Evolutionary conservation across 805 yeast genomes (phyloP), one percentile per base, ranked within the genome.

Genomic region (Starmerella floris): DNA sequence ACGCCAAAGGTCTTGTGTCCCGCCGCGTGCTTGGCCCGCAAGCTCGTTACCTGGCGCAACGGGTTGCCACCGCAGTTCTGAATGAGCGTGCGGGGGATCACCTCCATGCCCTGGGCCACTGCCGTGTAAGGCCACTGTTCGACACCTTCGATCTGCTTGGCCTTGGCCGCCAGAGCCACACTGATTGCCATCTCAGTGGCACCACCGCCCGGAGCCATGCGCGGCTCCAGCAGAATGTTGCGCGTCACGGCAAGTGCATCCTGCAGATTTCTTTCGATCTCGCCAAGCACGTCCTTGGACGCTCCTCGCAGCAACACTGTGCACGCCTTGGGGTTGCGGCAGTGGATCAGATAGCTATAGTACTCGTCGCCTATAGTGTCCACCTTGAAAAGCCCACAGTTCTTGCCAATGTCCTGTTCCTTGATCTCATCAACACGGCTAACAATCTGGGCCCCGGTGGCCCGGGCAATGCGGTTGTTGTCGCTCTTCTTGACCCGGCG

Each of bases 41-140:
- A 70, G 59, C 82, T 91, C 2, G 97, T 78, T 53, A 91, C 70
- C 19, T 83, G 69, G 63, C 94, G 76, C 57, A 91, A 84, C 41
- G 98, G 85, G 60, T 85, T 87, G 27, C 94, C 97, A 58, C 99
- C 99, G 54, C 97, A 85, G 65, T 91, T 91, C 68, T 91, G 98
- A 49, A 91, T 78, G 59, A 91, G 73, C 3, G 98, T 91, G 67
- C 98, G 79, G 55, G 99, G 97, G 55, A 91, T 91, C 38, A 91
- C 95, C 65, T 91, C 99, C 69, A 91, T 80, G 0, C 98, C 97
- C 66, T 91, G 97, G 8, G 96, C 94, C 42, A 91, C 97, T 3
- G 97, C 96, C 65, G 83, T 91, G 64, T 91, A 91, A 38, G 99
- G 99, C 94, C 95, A 88, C 66, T 91, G 98, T 45, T 82, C 87